Percentiles rank a stretch among this genome's conserved stretches.
phyloP scores from a whole-genome alignment of 2,329 filamentous ascomycete genomes.

The Alternaria metachromatica region DNA sequence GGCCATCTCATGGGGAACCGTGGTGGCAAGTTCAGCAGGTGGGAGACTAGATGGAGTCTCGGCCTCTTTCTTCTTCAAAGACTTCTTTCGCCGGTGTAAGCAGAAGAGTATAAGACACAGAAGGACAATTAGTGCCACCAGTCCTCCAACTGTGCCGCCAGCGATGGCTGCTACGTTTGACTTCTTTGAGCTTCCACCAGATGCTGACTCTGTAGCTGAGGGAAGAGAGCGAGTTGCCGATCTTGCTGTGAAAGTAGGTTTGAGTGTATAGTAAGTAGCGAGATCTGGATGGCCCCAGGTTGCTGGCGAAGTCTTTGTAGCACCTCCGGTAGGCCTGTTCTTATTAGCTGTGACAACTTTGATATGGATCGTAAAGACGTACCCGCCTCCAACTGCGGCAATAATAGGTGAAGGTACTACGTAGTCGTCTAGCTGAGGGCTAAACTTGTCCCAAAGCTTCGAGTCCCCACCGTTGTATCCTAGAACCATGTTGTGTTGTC shows the following conservation, averaged over 20 bases:
- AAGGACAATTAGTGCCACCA: slow-evolving; percentile 41
- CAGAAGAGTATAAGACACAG: slow-evolving; percentile 46
- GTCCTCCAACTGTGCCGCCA: slow-evolving; percentile 51
- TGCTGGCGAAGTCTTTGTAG: slow-evolving; percentile 60
- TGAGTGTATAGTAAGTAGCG: slow-evolving; percentile 60
- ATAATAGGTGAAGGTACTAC: slow-evolving; percentile 61
- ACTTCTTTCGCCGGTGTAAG: slow-evolving; percentile 46
- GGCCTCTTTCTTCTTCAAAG: slow-evolving; percentile 24
- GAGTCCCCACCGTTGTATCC: slow-evolving; percentile 56
- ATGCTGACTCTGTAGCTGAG: slow-evolving; percentile 28
- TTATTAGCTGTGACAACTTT: slow-evolving; percentile 25
- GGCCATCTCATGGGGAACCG: slow-evolving; percentile 40
- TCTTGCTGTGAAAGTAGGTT: slow-evolving; percentile 55
- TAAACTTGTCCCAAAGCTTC: slow-evolving; percentile 61
- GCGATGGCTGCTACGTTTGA: slow-evolving; percentile 48
- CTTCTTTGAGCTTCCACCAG: slow-evolving; percentile 19
- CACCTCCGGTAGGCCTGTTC: slow-evolving; percentile 57
- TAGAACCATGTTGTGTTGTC: slow-evolving; percentile 63
- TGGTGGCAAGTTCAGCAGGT: slow-evolving; percentile 41
- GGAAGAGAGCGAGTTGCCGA: slow-evolving; percentile 58
- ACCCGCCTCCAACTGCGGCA: slow-evolving; percentile 54
- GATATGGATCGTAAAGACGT: slow-evolving; percentile 14
- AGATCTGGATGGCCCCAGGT: slow-evolving; percentile 62
- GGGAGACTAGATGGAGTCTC: slow-evolving; percentile 17
- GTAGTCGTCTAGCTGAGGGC: slow-evolving; percentile 60